These are phyloP conservation scores for Cordyceps pruinosa DNA, from an alignment of 2,329 filamentous ascomycete species.

Conservation along the genomic window DNA sequence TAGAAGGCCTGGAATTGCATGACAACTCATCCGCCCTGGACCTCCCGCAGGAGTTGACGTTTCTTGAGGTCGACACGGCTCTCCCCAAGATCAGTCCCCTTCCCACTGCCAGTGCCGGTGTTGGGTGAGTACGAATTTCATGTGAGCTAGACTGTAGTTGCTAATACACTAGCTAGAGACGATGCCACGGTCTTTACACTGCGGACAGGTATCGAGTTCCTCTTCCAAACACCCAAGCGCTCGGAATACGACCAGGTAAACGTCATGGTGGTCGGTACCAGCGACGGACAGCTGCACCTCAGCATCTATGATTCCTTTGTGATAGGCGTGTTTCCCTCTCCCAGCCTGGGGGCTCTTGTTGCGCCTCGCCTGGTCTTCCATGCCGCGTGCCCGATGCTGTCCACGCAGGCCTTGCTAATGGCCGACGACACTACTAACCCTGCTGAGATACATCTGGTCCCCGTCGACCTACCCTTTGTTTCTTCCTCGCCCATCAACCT, in stretches of 20 bases:
- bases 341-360: conserved; percentile 24
- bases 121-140: conserved; percentile 42
- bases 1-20: neutral
- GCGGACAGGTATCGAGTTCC: conserved; percentile 59
- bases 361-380: conserved; percentile 45
- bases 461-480: conserved; percentile 78
- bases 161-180: conserved; percentile 29
- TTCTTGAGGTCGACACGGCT: conserved; percentile 68
- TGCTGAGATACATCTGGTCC: conserved; percentile 49
- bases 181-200: conserved; percentile 62
- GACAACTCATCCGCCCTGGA: conserved; percentile 32
- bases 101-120: conserved; percentile 52
- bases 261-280: conserved; percentile 67
- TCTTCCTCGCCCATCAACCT: conserved; percentile 72
- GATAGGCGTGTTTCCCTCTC: conserved; percentile 59
- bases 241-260: conserved; percentile 69
- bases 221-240: conserved; percentile 56
- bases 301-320: conserved; percentile 82
- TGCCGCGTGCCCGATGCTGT: conserved; percentile 63
- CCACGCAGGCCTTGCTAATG: conserved; percentile 69
- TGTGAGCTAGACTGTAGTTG: neutral
- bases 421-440: conserved; percentile 27
- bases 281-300: conserved; percentile 64
- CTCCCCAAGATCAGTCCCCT: conserved; percentile 70
- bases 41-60: conserved; percentile 65